Conservation (phyloP, 805 yeast species). For the Brettanomyces anomalus region DNA sequence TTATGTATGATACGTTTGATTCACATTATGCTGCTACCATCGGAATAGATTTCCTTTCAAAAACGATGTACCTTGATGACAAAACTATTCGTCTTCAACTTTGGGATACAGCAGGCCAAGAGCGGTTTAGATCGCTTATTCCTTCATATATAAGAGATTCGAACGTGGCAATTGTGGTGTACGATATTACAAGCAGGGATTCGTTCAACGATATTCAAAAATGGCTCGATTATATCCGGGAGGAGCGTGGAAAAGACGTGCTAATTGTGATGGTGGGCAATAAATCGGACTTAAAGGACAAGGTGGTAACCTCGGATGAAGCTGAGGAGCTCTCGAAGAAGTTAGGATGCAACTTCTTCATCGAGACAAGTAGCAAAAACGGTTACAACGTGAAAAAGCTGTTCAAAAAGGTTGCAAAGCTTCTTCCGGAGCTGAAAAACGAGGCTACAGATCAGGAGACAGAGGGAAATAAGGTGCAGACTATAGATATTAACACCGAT, state of each 20-base stretch:
- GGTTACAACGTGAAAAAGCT: constrained; percentile 88
- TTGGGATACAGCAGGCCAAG: constrained; percentile 99
- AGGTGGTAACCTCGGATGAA: constrained; percentile 77
- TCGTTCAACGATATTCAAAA: constrained; percentile 77
- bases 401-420: constrained; percentile 84
- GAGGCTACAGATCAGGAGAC: constrained; percentile 18
- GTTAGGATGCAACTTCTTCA: constrained; percentile 68
- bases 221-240: constrained; percentile 92
- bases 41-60: constrained; percentile 91
- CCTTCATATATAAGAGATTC: constrained; percentile 95
- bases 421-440: constrained; percentile 67
- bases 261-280: constrained; percentile 88
- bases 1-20: constrained; percentile 96
- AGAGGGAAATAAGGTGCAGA: constrained; percentile 24
- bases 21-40: constrained; percentile 95
- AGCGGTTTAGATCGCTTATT: constrained; percentile 85
- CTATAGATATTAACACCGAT: constrained; percentile 34
- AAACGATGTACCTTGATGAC: constrained; percentile 90
- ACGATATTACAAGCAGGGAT: constrained; percentile 82
- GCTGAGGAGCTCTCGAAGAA: constrained; percentile 70
- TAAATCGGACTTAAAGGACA: constrained; percentile 76
- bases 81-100: constrained; percentile 89
- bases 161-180: constrained; percentile 94
- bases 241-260: constrained; percentile 86
- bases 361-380: constrained; percentile 92